phyloP scores from a whole-genome alignment of 2,329 filamentous ascomycete species.

The Pestalotiopsis fici region DNA sequence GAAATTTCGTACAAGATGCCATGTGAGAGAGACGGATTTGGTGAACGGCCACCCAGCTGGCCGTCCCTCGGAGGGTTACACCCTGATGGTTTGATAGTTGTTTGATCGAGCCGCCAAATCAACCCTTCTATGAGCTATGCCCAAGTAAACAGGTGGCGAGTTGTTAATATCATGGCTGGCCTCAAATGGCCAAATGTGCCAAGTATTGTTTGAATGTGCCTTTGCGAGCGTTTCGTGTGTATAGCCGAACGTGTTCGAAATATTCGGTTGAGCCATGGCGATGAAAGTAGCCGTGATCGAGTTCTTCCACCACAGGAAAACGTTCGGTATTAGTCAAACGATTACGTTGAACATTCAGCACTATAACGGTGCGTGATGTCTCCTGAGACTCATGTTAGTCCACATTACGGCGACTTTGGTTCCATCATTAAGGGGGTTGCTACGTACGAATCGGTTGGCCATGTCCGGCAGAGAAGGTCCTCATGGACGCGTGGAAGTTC shows the following conservation, averaged over 20 bases:
- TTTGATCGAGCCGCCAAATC: too few species aligned
- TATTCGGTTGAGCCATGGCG: too few species aligned
- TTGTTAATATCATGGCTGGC: too few species aligned
- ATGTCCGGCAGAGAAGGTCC: slow-evolving; percentile 48
- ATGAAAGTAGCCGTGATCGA: not conserved
- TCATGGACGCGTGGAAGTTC: slow-evolving; percentile 52
- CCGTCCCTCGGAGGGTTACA: too few species aligned
- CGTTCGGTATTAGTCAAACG: not conserved
- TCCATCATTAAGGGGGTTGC: slow-evolving; percentile 14
- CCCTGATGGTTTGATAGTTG: too few species aligned
- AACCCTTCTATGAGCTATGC: too few species aligned
- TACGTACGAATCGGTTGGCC: slow-evolving; percentile 51
- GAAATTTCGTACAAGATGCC: not conserved
- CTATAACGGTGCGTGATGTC: slow-evolving; percentile 49
- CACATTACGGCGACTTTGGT: slow-evolving; percentile 33
- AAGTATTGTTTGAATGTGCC: too few species aligned
- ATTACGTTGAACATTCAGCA: slow-evolving; percentile 7
- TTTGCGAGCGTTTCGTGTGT: too few species aligned
- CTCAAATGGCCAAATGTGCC: too few species aligned
- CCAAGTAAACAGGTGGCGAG: too few species aligned
- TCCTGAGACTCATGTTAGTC: slow-evolving; percentile 38
- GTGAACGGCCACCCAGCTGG: too few species aligned
- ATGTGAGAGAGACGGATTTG: not conserved
- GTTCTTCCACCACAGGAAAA: not conserved
- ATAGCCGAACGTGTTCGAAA: too few species aligned